phyloP scores from a whole-genome alignment of 164 flowering plant genomes.

The Aristolochia californica region DNA sequence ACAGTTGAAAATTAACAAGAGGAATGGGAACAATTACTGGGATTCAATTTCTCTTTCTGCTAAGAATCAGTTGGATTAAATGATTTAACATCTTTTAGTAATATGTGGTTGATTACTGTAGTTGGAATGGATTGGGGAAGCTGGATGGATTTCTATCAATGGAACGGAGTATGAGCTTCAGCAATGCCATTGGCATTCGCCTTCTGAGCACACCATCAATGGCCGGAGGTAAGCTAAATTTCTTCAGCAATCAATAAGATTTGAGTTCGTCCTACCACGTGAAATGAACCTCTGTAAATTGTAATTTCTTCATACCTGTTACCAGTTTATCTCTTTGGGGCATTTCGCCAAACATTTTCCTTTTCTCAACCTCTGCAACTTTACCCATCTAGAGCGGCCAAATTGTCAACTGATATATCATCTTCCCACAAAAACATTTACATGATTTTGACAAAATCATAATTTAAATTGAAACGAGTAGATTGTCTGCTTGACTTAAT shows the following conservation, averaged over 20 bases:
- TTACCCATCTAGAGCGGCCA: too few species aligned
- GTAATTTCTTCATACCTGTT: background rate
- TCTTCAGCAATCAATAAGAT: too few species aligned
- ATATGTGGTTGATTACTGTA: constrained; percentile 10
- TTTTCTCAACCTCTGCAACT: too few species aligned
- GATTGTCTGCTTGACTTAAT: background rate
- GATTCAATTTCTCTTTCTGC: background rate
- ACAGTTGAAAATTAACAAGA: too few species aligned
- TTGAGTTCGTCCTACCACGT: too few species aligned
- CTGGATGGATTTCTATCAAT: constrained; percentile 28
- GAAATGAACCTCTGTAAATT: too few species aligned
- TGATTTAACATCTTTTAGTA: background rate
- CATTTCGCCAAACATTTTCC: too few species aligned
- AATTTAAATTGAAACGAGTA: too few species aligned
- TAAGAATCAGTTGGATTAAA: background rate
- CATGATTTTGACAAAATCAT: too few species aligned
- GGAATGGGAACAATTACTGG: too few species aligned
- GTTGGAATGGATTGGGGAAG: constrained; percentile 29
- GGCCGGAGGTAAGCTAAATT: constrained; percentile 21
- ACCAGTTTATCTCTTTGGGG: background rate
- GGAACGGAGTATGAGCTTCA: constrained; percentile 26
- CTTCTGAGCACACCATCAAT: constrained; percentile 45
- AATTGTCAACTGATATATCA: too few species aligned
- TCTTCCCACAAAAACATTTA: too few species aligned
- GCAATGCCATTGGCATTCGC: constrained; percentile 52